A percentile compares a stretch with the other conserved stretches of the same genome.
Conservation (phyloP, 768 basidiomycete genomes). For the Hemileccinum impolitum region DNA sequence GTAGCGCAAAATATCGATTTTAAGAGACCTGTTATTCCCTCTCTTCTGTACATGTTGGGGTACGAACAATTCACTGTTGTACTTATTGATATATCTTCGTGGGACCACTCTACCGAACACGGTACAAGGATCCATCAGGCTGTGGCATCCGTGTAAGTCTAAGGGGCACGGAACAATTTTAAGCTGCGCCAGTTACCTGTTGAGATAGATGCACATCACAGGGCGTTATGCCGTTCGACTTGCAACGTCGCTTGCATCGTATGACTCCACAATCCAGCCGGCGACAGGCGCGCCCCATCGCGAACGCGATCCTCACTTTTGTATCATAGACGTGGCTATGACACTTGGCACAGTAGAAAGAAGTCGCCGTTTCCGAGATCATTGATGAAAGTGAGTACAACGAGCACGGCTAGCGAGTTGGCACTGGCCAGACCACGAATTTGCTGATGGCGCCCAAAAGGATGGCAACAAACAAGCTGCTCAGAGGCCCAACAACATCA, state of each 20-base stretch:
- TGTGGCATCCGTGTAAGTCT: neutral
- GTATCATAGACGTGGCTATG: slow-evolving; percentile 29
- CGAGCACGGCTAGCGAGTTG: slow-evolving; percentile 22
- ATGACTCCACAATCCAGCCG: slow-evolving; percentile 26
- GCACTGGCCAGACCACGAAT: slow-evolving; percentile 29
- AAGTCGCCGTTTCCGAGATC: slow-evolving; percentile 33
- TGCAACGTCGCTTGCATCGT: slow-evolving; percentile 19
- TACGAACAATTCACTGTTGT: neutral
- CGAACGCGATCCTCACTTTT: slow-evolving; percentile 31
- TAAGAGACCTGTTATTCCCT: neutral
- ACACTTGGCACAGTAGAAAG: slow-evolving; percentile 34
- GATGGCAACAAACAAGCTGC: slow-evolving; percentile 25
- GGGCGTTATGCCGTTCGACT: slow-evolving; percentile 26
- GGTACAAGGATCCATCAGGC: neutral
- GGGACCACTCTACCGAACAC: neutral
- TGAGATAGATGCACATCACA: slow-evolving; percentile 20
- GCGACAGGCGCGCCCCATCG: slow-evolving; percentile 34
- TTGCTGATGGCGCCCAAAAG: slow-evolving; percentile 29
- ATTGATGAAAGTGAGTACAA: slow-evolving; percentile 26
- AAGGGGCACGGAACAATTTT: neutral
- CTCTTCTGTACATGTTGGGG: neutral
- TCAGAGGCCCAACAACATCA: slow-evolving; percentile 31
- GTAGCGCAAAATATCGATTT: neutral
- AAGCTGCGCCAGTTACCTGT: no score
- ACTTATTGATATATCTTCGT: neutral